Base-by-base conservation (phyloP, 2,329 filamentous ascomycete genomes). In the Rhinocladiella mackenziei region DNA sequence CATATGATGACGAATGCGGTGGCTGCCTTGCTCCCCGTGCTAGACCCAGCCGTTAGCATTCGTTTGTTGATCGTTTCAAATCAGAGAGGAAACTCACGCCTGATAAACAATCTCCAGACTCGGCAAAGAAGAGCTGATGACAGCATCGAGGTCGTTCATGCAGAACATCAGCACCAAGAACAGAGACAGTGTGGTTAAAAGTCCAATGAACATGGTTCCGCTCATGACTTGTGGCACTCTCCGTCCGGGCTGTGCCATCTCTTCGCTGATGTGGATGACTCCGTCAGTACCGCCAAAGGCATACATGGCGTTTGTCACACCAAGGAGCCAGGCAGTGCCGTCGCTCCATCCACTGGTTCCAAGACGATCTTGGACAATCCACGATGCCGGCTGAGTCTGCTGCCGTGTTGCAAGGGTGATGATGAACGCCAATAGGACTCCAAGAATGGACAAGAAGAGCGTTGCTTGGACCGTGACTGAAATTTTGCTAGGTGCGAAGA, bases 331-430 rank as follows among this genome's bases (percentile, higher is more conserved):
- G 19, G 66, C 65, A 50, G 84, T 60, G 0, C 81, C 81, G 61
- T 84, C 77, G 0, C 80, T 80, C 81, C 81, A 86, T 23, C 79
- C 80, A 11, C 76, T 79, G 30, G 74, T 60, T 53, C 87, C 87
- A 58, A 83, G 74, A 58, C 87, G 86, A 1, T 77, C 62, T 4
- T 28, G 35, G 39, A 50, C 53, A 2, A 56, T 83, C 39, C 82
- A 84, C 6, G 71, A 60, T n/a, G 71, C 83, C 7, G 72, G 26
- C 32, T 57, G 52, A 33, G 50, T 54, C 4, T 48, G 25, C 9
- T 42, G 30, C 14, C 43, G 48, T 38, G 34, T 47, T 3, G 46
- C 56, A n/a, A 65, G 51, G 22, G 64, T 31, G 2, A 58, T 53
- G 33, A 63, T 54, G 6, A 61, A 19, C n/a, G 17, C 18, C 10